These are phyloP conservation scores for Cardamine chenopodiifolia DNA, from an alignment of 345 rosid species.

Conservation along the genomic window DNA sequence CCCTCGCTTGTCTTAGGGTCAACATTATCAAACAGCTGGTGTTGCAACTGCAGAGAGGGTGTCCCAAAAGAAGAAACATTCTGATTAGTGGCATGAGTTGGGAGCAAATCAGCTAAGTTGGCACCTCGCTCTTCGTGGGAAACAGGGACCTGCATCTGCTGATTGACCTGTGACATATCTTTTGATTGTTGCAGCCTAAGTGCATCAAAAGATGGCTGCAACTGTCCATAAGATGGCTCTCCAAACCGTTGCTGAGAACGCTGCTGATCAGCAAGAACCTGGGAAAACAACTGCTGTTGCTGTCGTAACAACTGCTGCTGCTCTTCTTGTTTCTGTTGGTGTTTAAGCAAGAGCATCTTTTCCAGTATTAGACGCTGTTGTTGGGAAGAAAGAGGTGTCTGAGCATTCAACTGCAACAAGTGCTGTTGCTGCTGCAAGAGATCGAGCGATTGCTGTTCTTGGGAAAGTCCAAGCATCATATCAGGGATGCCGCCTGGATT, in stretches of 20 bases:
- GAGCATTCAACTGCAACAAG: conserved; percentile 69
- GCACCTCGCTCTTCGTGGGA: conserved; percentile 48
- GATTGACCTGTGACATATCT: conserved; percentile 57
- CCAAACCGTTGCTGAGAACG: conserved; percentile 62
- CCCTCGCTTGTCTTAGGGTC: conserved; percentile 47
- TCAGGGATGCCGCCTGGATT: conserved; percentile 60
- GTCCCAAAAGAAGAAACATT: conserved; percentile 49
- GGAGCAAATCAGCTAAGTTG: conserved; percentile 52
- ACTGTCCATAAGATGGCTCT: conserved; percentile 64
- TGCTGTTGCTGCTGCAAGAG: conserved; percentile 82
- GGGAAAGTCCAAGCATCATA: conserved; percentile 59
- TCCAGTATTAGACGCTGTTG: conserved; percentile 75
- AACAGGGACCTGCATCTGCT: conserved; percentile 54
- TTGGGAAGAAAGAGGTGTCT: conserved; percentile 61
- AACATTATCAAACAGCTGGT: conserved; percentile 52
- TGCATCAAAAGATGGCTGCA: conserved; percentile 58
- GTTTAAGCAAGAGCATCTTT: conserved; percentile 68
- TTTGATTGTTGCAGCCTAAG: conserved; percentile 55
- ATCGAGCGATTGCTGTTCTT: conserved; percentile 70
- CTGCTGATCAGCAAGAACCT: conserved; percentile 66
- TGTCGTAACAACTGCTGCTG: conserved; percentile 81
- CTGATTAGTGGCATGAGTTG: conserved; percentile 45
- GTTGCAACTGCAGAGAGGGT: conserved; percentile 52
- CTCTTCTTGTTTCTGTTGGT: conserved; percentile 82
- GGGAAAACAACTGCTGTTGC: conserved; percentile 75